Base-by-base conservation (phyloP, 176 grass and related monocot genomes). In the Musa acuminata region DNA sequence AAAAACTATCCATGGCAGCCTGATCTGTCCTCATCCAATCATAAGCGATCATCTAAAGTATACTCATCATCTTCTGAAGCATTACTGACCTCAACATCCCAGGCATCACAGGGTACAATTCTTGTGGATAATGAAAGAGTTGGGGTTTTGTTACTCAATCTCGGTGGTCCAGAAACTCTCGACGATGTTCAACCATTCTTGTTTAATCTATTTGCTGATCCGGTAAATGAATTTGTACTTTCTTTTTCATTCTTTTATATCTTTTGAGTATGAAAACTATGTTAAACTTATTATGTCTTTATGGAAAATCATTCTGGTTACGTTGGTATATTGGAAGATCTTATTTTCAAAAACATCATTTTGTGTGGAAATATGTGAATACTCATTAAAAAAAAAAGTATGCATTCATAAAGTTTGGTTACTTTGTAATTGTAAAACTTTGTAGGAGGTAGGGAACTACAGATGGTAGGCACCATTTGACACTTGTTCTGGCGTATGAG, bases 191-290 rank as follows among this genome's bases (percentile, higher is more conserved):
- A 94, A 67, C 95, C 90, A 53, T 99, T 99, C 86, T 82, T 99
- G 74, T 99, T 94, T 80, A 99, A 99, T 87, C 95, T 99, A 49
- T 94, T 99, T 84, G 74, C 95, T 51, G 95, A 99, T 79, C 95
- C 95, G 75, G 95, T 99, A 91, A 87, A 70, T 69, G 13, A 19
- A 51, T 16, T 57, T 14, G 58, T 67, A 64, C 10, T 19, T 66
- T 11, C 9, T 69, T 64, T 50, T 49, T 54, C 35, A 12, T 48
- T 8, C 10, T 26, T 53, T 52, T 50, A 3, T n/a, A 12, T 43
- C 13, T 10, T 75, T 57, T 11, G 23, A 43, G 12, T 21, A 11
- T 2, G 8, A 50, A 52, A 2, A 22, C 11, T 20, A 51, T 26
- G 21, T 3, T 26, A 26, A 20, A 12, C 24, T 65, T 13, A 11